Evolutionary conservation across 768 basidiomycete genomes (phyloP).

Genomic region (Chlorophyllum brunneum): DNA sequence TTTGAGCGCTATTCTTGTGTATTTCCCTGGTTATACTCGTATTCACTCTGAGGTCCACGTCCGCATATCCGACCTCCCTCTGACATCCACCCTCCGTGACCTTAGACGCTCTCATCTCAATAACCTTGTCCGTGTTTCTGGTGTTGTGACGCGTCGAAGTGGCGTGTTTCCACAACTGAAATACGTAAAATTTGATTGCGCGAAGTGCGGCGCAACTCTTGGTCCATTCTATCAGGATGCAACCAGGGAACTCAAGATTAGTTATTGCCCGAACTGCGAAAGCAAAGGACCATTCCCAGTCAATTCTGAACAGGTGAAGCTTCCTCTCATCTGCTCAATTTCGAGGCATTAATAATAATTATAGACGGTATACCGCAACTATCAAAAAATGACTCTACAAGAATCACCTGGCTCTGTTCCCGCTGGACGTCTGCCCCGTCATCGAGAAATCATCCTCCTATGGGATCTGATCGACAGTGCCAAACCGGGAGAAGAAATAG

Average conservation of each 20-base stretch:
- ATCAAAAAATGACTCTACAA: slow-evolving; percentile 98
- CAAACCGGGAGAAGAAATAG: slow-evolving; percentile 98
- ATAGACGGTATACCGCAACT: slow-evolving; percentile 96
- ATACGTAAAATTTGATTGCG: slow-evolving; percentile 98
- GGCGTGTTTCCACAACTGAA: slow-evolving; percentile 99
- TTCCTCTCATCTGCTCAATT: background rate
- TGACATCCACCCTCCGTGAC: slow-evolving; percentile 87
- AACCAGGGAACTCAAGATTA: slow-evolving; percentile 88
- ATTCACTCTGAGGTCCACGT: slow-evolving; percentile 99
- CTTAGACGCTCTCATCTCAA: slow-evolving; percentile 90
- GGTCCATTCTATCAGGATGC: slow-evolving; percentile 99
- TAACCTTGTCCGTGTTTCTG: slow-evolving; percentile 91
- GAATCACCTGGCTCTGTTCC: slow-evolving; percentile 98
- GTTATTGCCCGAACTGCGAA: slow-evolving; percentile 92
- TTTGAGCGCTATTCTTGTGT: slow-evolving; percentile 88
- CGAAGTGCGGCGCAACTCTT: slow-evolving; percentile 88
- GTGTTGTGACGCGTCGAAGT: slow-evolving; percentile 92
- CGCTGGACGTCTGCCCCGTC: slow-evolving; percentile 93
- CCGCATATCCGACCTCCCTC: slow-evolving; percentile 90
- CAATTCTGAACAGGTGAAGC: slow-evolving; percentile 86
- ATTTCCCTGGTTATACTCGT: slow-evolving; percentile 93
- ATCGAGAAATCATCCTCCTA: slow-evolving; percentile 92
- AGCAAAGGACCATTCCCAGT: slow-evolving; percentile 93
- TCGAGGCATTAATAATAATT: background rate
- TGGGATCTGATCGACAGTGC: slow-evolving; percentile 99